Base-by-base conservation (phyloP, 75 land plant species). In the Selaginella tamariscina region DNA sequence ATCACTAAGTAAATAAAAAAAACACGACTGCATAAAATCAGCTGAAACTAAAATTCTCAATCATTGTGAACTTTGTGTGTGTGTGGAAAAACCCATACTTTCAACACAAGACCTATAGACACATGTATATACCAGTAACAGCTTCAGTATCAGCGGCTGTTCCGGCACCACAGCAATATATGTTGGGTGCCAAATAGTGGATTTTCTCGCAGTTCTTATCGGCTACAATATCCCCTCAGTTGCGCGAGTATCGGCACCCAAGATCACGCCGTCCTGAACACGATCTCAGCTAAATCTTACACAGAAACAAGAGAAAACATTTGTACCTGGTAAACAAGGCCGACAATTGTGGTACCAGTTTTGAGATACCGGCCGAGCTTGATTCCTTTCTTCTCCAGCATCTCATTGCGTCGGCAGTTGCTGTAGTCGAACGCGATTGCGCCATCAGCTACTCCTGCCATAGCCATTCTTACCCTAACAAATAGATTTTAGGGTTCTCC, bases 201-300 rank as follows among this genome's bases (percentile, higher is more conserved):
- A 95, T 95, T 69, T 95, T 95, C 66, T 95, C 99, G 76, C 99
- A 95, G 64, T 95, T 95, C 78, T 95, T 95, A 62, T 95, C 96
- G 71, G 82, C 78, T 20, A 95, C 99, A 68, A 95, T 95, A 54
- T 88, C 86, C 99, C 99, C 71, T 89, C 99, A 8, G 99, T 95
- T 21, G 99, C 99, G 57, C 99, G 75, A n/a, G 99, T 95, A 75
- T 95, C 99, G 23, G 99, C 99, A 65, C 99, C 99, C 70, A 95
- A 80, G 66, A 95, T 80, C 24, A 95, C 96, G 32, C 99, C 99
- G 82, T 95, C 99, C 99, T 95, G 71, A 5, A 21, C 18, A 59
- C 49, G 49, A 39, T 39, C 15, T 5, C 11, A 39, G 49, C 5
- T 39, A 15, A 15, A 5, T 39, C 49, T 39, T 39, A 5, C 11